phyloP scores from a whole-genome alignment of 2,329 filamentous ascomycete species.

The Aspergillus neotritici region DNA sequence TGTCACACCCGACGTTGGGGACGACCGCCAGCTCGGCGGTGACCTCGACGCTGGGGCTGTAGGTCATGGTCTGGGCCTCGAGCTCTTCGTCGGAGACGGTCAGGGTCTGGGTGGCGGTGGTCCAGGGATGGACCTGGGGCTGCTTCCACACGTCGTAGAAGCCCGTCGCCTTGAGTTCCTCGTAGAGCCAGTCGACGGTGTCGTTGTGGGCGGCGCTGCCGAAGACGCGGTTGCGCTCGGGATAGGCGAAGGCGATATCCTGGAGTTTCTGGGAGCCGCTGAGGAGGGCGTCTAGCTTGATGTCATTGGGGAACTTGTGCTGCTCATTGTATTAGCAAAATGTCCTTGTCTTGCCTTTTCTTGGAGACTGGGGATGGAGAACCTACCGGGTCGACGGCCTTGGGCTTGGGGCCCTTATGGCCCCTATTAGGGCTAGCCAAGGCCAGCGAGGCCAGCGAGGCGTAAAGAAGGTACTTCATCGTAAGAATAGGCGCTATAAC shows the following conservation, averaged over 20 bases:
- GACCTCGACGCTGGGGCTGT: constrained; percentile 50
- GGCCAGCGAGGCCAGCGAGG: constrained; percentile 8
- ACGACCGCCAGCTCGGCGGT: constrained; percentile 51
- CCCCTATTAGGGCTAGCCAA: constrained; percentile 1
- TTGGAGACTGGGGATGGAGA: neutral
- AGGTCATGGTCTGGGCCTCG: constrained; percentile 53
- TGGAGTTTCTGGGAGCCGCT: constrained; percentile 54
- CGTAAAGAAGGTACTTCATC: constrained; percentile 10
- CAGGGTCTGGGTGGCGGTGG: constrained; percentile 54
- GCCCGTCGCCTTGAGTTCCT: constrained; percentile 43
- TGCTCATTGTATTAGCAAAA: constrained; percentile 1
- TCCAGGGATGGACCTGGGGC: constrained; percentile 56
- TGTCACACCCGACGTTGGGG: constrained; percentile 57
- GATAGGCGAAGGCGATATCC: constrained; percentile 25
- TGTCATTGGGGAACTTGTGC: constrained; percentile 26
- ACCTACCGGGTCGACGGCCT: constrained; percentile 9
- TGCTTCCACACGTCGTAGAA: constrained; percentile 45
- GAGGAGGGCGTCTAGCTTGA: constrained; percentile 53
- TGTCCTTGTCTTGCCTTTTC: neutral
- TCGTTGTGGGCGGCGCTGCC: constrained; percentile 52
- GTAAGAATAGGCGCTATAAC: neutral
- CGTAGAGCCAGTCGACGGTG: constrained; percentile 59
- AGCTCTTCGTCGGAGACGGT: constrained; percentile 51
- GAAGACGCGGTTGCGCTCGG: constrained; percentile 27
- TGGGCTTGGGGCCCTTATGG: neutral